Percentiles rank a stretch among this genome's conserved stretches.
phyloP scores from a whole-genome alignment of 106 monocot genomes.

The Apostasia ramifera region DNA sequence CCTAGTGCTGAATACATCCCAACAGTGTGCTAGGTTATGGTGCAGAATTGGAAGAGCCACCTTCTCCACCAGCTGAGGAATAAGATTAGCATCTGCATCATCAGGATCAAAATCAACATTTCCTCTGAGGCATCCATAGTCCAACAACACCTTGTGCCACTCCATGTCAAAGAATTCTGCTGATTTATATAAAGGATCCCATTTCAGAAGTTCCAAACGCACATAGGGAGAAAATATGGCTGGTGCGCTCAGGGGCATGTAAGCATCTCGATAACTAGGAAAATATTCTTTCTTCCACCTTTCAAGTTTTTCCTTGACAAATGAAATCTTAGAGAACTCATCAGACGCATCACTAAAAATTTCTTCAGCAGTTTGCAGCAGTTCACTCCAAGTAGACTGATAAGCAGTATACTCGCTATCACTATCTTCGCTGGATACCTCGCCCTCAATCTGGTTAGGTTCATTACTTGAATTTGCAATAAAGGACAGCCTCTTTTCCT shows the following conservation, averaged over 20 bases:
- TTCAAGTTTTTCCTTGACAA: conserved; percentile 74
- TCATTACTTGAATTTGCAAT: conserved; percentile 10
- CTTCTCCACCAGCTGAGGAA: conserved; percentile 84
- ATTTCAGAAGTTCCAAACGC: conserved; percentile 86
- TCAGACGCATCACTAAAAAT: conserved; percentile 91
- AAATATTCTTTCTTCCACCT: conserved; percentile 62
- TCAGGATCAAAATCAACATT: conserved; percentile 34
- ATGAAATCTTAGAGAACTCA: conserved; percentile 70
- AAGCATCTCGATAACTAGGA: conserved; percentile 74
- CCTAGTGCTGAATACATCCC: conserved; percentile 78
- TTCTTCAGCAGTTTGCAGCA: conserved; percentile 65
- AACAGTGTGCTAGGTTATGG: conserved; percentile 75
- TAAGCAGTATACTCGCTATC: conserved; percentile 72
- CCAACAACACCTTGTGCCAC: conserved; percentile 74
- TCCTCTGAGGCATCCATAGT: conserved; percentile 48
- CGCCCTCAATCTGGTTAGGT: conserved; percentile 52
- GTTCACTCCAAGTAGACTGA: conserved; percentile 54
- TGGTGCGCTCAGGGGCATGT: conserved; percentile 60
- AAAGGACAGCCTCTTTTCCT: conserved; percentile 38
- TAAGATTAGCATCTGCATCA: conserved; percentile 72
- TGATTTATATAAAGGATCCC: conserved; percentile 73
- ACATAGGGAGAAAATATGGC: conserved; percentile 83
- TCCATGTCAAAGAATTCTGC: conserved; percentile 78
- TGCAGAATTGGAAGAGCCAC: conserved; percentile 86
- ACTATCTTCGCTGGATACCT: conserved; percentile 74